A percentile compares a stretch with the other conserved stretches of the same genome.
Evolutionary conservation across 1,284 basidiomycete genomes (phyloP).

Genomic region (Leccinum cinnamomeum): DNA sequence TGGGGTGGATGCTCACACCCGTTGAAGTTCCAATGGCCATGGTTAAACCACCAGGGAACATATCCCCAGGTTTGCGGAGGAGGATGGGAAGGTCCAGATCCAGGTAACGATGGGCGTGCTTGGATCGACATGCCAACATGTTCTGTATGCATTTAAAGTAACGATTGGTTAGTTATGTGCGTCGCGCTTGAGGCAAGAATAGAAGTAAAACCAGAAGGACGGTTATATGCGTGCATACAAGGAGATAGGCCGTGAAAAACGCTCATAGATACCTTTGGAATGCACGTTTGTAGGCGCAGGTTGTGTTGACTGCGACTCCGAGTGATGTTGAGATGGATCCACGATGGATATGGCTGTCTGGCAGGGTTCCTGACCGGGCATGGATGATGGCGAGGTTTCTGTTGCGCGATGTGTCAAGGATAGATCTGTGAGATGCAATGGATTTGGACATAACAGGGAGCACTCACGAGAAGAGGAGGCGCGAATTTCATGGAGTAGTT

Average conservation of each 20-base stretch:
- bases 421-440: background rate
- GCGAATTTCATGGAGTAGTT: slow-evolving; percentile 15
- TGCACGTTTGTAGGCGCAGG: background rate
- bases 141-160: slow-evolving; percentile 11
- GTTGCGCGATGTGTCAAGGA: background rate
- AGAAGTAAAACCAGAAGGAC: background rate
- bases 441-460: background rate
- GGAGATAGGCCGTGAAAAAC: background rate
- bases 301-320: background rate
- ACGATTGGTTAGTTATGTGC: background rate
- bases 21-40: slow-evolving; percentile 14
- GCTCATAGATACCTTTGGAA: slow-evolving; percentile 12
- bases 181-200: background rate
- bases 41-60: slow-evolving; percentile 3
- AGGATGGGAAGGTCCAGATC: background rate
- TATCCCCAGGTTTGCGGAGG: background rate
- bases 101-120: background rate
- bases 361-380: background rate
- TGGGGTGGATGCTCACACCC: slow-evolving; percentile 6
- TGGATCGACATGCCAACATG: slow-evolving; percentile 12
- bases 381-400: background rate
- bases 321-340: background rate
- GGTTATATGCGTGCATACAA: background rate
- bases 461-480: slow-evolving; percentile 16
- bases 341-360: background rate